These are phyloP conservation scores for Stephania japonica DNA, from an alignment of 164 flowering plant species.

Conservation along the genomic window DNA sequence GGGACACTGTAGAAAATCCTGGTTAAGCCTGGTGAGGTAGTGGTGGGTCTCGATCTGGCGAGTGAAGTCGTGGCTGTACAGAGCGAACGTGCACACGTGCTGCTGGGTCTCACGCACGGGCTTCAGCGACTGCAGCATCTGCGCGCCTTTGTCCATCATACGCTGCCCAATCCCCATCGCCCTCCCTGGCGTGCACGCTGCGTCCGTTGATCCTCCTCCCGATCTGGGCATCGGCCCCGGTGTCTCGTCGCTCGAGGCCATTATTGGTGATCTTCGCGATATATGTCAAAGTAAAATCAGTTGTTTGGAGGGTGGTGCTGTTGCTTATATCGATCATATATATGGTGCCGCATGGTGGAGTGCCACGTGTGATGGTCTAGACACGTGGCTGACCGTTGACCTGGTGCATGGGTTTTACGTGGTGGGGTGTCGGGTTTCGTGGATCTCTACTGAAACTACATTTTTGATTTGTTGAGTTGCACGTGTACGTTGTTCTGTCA, in stretches of 20 bases:
- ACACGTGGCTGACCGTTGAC: too few species aligned
- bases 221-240: slow-evolving; percentile 20
- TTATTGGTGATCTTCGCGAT: not conserved
- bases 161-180: slow-evolving; percentile 36
- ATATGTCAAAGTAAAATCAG: too few species aligned
- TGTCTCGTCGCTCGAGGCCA: slow-evolving; percentile 50
- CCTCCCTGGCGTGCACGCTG: slow-evolving; percentile 45
- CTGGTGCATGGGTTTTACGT: too few species aligned
- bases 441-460: too few species aligned
- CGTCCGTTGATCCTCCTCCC: slow-evolving; percentile 6
- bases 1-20: slow-evolving; percentile 89
- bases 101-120: slow-evolving; percentile 64
- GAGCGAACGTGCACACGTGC: slow-evolving; percentile 72
- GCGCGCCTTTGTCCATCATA: slow-evolving; percentile 59
- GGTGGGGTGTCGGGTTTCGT: too few species aligned
- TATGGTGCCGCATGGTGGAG: too few species aligned
- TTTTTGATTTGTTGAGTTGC: too few species aligned
- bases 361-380: too few species aligned
- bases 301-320: too few species aligned
- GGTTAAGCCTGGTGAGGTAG: slow-evolving; percentile 51
- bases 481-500: too few species aligned
- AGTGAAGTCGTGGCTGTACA: slow-evolving; percentile 68
- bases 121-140: slow-evolving; percentile 66
- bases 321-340: too few species aligned
- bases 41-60: slow-evolving; percentile 94